Conservation (phyloP, 208 protist genomes). For the Endotrypanum monterogeii region DNA sequence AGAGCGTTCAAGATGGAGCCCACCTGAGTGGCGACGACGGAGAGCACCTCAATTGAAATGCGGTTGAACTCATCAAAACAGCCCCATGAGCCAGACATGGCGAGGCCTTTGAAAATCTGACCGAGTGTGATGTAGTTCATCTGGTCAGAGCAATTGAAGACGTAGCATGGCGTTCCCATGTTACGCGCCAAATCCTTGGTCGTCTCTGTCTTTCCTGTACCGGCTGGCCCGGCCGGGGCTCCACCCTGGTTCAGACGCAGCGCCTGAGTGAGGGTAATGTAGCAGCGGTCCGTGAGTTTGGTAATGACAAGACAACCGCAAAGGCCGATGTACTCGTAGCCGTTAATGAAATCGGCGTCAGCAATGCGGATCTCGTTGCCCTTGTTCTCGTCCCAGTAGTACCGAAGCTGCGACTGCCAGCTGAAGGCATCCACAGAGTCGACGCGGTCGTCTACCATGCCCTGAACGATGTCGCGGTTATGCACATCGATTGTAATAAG, state of each 20-base stretch:
- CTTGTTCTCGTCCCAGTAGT: slow-evolving; percentile 95
- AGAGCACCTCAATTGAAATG: slow-evolving; percentile 97
- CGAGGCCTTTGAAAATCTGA: slow-evolving; percentile 97
- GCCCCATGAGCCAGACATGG: slow-evolving; percentile 96
- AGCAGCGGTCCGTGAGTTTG: slow-evolving; percentile 98
- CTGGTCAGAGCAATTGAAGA: slow-evolving; percentile 98
- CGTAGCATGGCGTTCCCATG: slow-evolving; percentile 95
- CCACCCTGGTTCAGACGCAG: slow-evolving; percentile 92
- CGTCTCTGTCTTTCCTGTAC: slow-evolving; percentile 95
- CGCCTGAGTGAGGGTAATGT: slow-evolving; percentile 97
- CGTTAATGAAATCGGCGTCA: slow-evolving; percentile 97
- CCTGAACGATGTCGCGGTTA: slow-evolving; percentile 94
- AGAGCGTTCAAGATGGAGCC: slow-evolving; percentile 98
- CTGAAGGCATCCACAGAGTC: slow-evolving; percentile 94
- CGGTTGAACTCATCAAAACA: slow-evolving; percentile 98
- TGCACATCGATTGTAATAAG: slow-evolving; percentile 99
- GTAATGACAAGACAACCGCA: slow-evolving; percentile 98
- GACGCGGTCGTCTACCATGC: slow-evolving; percentile 94
- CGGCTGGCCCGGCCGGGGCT: slow-evolving; percentile 92
- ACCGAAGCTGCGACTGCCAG: slow-evolving; percentile 98
- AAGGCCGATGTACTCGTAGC: slow-evolving; percentile 98
- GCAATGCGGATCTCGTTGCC: slow-evolving; percentile 96
- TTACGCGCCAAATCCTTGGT: slow-evolving; percentile 95
- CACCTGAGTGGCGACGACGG: slow-evolving; percentile 98
- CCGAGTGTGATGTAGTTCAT: slow-evolving; percentile 98